Evolutionary conservation across 2,329 filamentous ascomycete species (phyloP).

Genomic region (Pezizomycotina sp.): DNA sequence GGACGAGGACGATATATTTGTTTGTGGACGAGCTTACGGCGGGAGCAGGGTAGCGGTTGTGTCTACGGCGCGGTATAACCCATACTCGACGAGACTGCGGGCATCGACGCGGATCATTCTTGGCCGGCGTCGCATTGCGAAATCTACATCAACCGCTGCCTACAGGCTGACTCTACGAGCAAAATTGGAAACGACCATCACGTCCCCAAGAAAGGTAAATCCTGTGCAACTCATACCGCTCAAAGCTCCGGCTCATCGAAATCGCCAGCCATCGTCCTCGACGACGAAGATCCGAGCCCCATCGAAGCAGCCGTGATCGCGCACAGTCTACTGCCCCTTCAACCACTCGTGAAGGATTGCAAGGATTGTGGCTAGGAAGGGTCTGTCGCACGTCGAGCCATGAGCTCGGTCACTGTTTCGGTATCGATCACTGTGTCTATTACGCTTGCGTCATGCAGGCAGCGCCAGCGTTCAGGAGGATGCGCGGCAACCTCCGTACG

Average conservation of each 20-base stretch:
- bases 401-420: conserved; percentile 52
- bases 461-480: conserved; percentile 43
- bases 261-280: too few relatives aligned
- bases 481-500: conserved; percentile 44
- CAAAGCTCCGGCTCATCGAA: too few relatives aligned
- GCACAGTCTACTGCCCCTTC: conserved; percentile 50
- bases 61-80: conserved; percentile 45
- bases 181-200: not conserved
- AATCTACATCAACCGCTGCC: not conserved
- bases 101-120: conserved; percentile 26
- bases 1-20: conserved; percentile 48
- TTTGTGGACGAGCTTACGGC: conserved; percentile 50
- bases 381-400: conserved; percentile 44
- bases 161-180: not conserved
- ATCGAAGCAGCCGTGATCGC: conserved; percentile 37
- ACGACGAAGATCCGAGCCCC: conserved; percentile 2
- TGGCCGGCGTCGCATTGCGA: conserved; percentile 14
- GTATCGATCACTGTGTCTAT: conserved; percentile 48
- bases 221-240: too few relatives aligned
- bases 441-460: conserved; percentile 50
- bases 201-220: too few relatives aligned
- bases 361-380: conserved; percentile 38
- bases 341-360: conserved; percentile 1
- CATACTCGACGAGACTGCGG: conserved; percentile 33
- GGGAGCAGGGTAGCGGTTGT: conserved; percentile 46